Evolutionary conservation across 2,329 filamentous ascomycete species (phyloP).

Genomic region (Penicillium hordei): DNA sequence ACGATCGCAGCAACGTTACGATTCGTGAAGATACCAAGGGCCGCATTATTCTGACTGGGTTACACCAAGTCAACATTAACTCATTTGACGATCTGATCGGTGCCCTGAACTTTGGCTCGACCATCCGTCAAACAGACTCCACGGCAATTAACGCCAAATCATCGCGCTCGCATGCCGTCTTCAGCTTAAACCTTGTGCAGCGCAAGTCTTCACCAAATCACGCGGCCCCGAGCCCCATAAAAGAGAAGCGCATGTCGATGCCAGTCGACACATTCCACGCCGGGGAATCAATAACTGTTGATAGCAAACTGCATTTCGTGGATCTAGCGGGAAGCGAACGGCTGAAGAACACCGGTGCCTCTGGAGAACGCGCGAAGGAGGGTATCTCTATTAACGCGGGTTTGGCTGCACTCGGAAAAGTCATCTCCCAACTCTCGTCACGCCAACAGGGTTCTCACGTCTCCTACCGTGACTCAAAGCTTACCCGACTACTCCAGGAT

Average conservation of each 20-base stretch:
- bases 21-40: slow-evolving; percentile 95
- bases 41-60: slow-evolving; percentile 87
- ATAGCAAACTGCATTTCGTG: slow-evolving; percentile 98
- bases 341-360: slow-evolving; percentile 93
- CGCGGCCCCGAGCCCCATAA: slow-evolving; percentile 54
- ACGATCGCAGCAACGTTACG: slow-evolving; percentile 75
- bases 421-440: slow-evolving; percentile 95
- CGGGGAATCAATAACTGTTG: slow-evolving; percentile 73
- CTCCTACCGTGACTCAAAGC: slow-evolving; percentile 96
- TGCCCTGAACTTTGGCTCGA: slow-evolving; percentile 87
- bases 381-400: slow-evolving; percentile 98
- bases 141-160: slow-evolving; percentile 98
- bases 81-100: slow-evolving; percentile 88
- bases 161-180: slow-evolving; percentile 94
- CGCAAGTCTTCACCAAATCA: slow-evolving; percentile 58
- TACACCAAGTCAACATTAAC: slow-evolving; percentile 84
- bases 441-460: slow-evolving; percentile 84
- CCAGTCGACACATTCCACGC: slow-evolving; percentile 74
- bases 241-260: slow-evolving; percentile 84
- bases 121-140: slow-evolving; percentile 92
- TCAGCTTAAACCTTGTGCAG: slow-evolving; percentile 87
- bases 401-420: slow-evolving; percentile 90
- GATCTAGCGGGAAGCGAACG: slow-evolving; percentile 96
- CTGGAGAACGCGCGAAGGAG: slow-evolving; percentile 90
- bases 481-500: slow-evolving; percentile 92